Evolutionary conservation across 306 rosid species (phyloP).

Genomic region (Albizia julibrissin): DNA sequence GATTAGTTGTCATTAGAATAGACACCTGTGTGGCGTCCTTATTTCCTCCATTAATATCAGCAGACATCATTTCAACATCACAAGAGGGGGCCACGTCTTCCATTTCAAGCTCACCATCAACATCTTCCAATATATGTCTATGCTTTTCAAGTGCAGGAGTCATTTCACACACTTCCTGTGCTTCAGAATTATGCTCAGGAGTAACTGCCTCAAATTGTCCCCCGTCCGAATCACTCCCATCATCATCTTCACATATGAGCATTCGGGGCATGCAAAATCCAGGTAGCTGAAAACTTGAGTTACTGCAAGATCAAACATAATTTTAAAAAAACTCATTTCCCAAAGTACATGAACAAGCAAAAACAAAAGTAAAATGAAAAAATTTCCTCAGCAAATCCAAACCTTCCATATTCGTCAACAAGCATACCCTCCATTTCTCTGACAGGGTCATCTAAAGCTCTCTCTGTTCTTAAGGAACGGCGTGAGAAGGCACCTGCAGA

Average conservation of each 20-base stretch:
- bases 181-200: slow-evolving; percentile 70
- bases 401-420: slow-evolving; percentile 99
- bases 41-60: slow-evolving; percentile 44
- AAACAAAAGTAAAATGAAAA: background rate
- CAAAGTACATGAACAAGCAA: slow-evolving; percentile 11
- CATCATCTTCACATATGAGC: slow-evolving; percentile 78
- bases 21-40: slow-evolving; percentile 23
- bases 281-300: slow-evolving; percentile 93
- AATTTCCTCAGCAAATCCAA: slow-evolving; percentile 39
- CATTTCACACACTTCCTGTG: slow-evolving; percentile 49
- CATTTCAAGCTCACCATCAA: slow-evolving; percentile 99
- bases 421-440: slow-evolving; percentile 99
- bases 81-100: slow-evolving; percentile 95
- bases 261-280: slow-evolving; percentile 91
- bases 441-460: slow-evolving; percentile 93
- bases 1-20: slow-evolving; percentile 33
- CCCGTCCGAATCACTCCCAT: slow-evolving; percentile 93
- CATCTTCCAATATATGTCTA: slow-evolving; percentile 88
- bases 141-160: slow-evolving; percentile 57
- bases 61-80: slow-evolving; percentile 58
- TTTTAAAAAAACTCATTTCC: slow-evolving; percentile 11
- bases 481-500: slow-evolving; percentile 69
- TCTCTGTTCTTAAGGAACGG: slow-evolving; percentile 89
- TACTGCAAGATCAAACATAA: slow-evolving; percentile 57
- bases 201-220: slow-evolving; percentile 84